Percentiles rank a stretch among this genome's conserved stretches.
phyloP scores from a whole-genome alignment of 2,329 filamentous ascomycete genomes.

The Aspergillus quadricinctus region DNA sequence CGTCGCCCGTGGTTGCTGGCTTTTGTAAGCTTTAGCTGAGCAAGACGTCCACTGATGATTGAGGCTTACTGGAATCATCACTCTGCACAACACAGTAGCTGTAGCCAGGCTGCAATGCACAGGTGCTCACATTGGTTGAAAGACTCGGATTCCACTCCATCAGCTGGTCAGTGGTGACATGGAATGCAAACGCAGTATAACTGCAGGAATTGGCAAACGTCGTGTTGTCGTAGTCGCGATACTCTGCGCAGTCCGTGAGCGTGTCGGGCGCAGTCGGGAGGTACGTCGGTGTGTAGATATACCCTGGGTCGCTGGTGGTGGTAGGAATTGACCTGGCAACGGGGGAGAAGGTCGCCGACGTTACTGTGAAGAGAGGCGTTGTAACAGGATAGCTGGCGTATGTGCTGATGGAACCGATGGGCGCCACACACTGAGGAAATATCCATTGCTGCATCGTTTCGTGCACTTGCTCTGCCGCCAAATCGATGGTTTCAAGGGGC shows the following conservation, averaged over 20 bases:
- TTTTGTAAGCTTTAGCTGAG: too few species aligned
- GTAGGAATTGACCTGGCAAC: conserved; percentile 5
- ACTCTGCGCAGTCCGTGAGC: neutral
- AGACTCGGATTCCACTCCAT: conserved; percentile 15
- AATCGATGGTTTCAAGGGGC: too few species aligned
- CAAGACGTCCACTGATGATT: neutral
- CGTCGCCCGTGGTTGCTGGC: neutral
- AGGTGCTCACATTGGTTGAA: conserved; percentile 1
- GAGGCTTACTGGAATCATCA: neutral
- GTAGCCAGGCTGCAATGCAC: conserved; percentile 1
- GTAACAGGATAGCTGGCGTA: conserved; percentile 8
- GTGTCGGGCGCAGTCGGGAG: conserved; percentile 6
- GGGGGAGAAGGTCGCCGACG: conserved; percentile 1
- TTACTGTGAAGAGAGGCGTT: neutral
- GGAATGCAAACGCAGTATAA: conserved; percentile 8
- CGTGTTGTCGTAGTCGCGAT: neutral
- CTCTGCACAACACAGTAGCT: conserved; percentile 5
- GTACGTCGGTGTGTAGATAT: neutral
- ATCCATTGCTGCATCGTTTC: too few species aligned
- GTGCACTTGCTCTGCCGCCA: too few species aligned
- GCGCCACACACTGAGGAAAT: too few species aligned
- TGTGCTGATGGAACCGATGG: neutral
- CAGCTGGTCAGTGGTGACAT: conserved; percentile 9
- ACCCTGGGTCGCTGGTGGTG: neutral
- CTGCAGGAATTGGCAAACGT: conserved; percentile 11